A percentile compares a stretch with the other conserved stretches of the same genome.
Evolutionary conservation across 2,329 filamentous ascomycete species (phyloP).

Genomic region (Venturia oleaginea): DNA sequence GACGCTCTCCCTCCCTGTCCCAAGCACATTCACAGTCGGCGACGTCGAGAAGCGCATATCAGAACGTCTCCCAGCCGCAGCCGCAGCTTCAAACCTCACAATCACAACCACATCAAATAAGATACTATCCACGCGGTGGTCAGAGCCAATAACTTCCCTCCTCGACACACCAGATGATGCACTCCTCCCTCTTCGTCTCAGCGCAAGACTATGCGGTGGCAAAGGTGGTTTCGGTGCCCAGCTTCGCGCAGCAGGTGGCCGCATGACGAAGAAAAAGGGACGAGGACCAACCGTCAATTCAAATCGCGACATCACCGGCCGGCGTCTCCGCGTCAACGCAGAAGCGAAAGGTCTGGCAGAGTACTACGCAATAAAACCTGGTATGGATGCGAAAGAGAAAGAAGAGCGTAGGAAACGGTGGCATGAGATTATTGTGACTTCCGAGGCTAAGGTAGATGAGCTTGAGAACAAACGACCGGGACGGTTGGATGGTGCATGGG

Average conservation of each 20-base stretch:
- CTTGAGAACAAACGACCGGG: slow-evolving; percentile 54
- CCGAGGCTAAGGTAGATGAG: slow-evolving; percentile 76
- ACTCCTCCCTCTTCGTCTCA: slow-evolving; percentile 75
- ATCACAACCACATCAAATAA: slow-evolving; percentile 77
- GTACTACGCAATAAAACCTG: slow-evolving; percentile 89
- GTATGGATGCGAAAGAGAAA: slow-evolving; percentile 92
- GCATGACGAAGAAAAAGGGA: slow-evolving; percentile 96
- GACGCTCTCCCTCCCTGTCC: slow-evolving; percentile 70
- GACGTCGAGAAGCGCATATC: slow-evolving; percentile 57
- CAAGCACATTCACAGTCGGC: slow-evolving; percentile 53
- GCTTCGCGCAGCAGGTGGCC: slow-evolving; percentile 88
- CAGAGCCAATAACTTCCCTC: slow-evolving; percentile 50
- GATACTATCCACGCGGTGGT: slow-evolving; percentile 47
- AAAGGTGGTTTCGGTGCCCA: slow-evolving; percentile 98
- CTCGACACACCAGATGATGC: slow-evolving; percentile 50
- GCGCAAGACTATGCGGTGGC: slow-evolving; percentile 72
- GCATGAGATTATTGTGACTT: slow-evolving; percentile 78
- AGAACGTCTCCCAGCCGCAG: slow-evolving; percentile 48
- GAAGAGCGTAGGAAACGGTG: slow-evolving; percentile 76
- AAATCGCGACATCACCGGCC: slow-evolving; percentile 85
- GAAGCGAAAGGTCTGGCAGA: slow-evolving; percentile 94
- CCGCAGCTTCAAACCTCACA: slow-evolving; percentile 49
- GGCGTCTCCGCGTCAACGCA: slow-evolving; percentile 80
- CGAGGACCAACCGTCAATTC: slow-evolving; percentile 78
- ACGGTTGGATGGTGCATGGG: slow-evolving; percentile 77